Percentiles rank a stretch among this genome's conserved stretches.
Evolutionary conservation across 495 filamentous ascomycete species (phyloP).

Genomic region (Cryomyces antarcticus): DNA sequence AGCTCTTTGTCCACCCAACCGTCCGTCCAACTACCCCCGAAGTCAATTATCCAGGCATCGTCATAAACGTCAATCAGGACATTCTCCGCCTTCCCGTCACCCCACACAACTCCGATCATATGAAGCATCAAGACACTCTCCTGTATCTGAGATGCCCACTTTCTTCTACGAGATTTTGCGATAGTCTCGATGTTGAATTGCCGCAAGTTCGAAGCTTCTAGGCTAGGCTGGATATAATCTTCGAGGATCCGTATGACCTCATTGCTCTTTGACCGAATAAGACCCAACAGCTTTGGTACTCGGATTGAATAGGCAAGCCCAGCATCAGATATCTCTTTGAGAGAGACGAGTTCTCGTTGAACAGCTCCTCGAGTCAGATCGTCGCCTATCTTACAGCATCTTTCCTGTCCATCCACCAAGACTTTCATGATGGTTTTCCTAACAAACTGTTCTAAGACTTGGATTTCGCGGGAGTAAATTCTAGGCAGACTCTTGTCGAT

Average conservation of each 20-base stretch:
- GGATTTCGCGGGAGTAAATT: not conserved
- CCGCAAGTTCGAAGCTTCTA: not conserved
- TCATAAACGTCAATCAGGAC: constrained; percentile 24
- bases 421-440: not conserved
- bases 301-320: not conserved
- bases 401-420: not conserved
- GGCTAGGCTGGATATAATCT: not conserved
- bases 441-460: not conserved
- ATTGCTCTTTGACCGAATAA: not conserved
- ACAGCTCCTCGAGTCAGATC: not conserved
- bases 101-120: constrained; percentile 21
- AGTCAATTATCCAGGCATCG: constrained; percentile 26
- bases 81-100: constrained; percentile 27
- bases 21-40: constrained; percentile 25
- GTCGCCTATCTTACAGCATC: not conserved
- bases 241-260: not conserved
- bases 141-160: constrained; percentile 2
- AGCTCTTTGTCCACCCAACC: constrained; percentile 23
- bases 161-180: not conserved
- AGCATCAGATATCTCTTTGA: not conserved
- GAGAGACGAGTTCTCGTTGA: not conserved
- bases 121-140: constrained; percentile 12
- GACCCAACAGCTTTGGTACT: not conserved
- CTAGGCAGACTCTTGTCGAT: not conserved
- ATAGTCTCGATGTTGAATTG: not conserved